Conservation (phyloP, 169 alveolate genomes). For the Plasmodium fragile region DNA sequence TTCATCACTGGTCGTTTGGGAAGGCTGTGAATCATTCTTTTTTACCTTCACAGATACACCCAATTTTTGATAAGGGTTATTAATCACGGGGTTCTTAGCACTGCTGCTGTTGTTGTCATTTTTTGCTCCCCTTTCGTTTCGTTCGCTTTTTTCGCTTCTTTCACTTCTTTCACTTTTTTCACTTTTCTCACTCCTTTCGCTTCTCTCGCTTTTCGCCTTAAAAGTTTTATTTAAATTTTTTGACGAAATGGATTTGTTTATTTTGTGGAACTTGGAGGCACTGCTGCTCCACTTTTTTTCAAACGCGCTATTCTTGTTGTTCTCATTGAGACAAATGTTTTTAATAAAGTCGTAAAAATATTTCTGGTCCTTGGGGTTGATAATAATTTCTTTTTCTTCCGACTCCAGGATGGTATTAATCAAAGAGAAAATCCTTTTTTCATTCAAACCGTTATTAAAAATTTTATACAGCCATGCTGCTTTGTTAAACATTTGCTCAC, state of each 20-base stretch:
- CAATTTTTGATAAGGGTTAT: constrained; percentile 22
- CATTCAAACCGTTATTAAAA: constrained; percentile 36
- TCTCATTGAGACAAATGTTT: constrained; percentile 15
- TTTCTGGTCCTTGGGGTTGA: constrained; percentile 67
- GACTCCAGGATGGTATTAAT: constrained; percentile 68
- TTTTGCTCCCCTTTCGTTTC: background rate
- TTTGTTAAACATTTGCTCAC: constrained; percentile 69
- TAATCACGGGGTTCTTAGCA: constrained; percentile 6
- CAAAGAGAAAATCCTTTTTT: constrained; percentile 30
- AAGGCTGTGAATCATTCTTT: constrained; percentile 27
- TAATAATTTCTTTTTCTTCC: constrained; percentile 64
- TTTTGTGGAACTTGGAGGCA: constrained; percentile 23
- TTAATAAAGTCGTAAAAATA: constrained; percentile 62
- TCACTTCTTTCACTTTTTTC: background rate
- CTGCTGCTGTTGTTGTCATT: background rate
- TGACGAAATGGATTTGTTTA: constrained; percentile 9
- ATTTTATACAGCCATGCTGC: constrained; percentile 45
- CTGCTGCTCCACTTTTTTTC: constrained; percentile 20
- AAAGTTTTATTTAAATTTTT: constrained; percentile 1
- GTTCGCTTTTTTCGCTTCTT: constrained; percentile 13
- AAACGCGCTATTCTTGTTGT: background rate
- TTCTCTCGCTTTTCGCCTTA: background rate
- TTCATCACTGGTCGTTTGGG: constrained; percentile 12
- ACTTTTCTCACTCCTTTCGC: background rate
- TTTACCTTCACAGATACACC: constrained; percentile 29